Conservation (phyloP, 208 protist genomes). For the Leishmania guyanensis region DNA sequence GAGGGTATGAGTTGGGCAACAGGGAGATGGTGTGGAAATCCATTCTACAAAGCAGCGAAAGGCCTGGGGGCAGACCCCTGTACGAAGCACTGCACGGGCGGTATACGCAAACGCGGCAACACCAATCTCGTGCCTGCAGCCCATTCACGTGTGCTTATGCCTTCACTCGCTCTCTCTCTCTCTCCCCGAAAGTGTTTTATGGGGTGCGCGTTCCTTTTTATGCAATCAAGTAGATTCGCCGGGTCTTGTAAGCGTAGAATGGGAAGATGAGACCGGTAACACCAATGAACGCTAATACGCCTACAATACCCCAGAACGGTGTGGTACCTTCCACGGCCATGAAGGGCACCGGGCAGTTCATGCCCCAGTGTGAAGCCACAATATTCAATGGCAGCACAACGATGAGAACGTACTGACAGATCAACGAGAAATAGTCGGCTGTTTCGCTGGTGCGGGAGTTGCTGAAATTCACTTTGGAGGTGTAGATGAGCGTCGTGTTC, state of each 20-base stretch:
- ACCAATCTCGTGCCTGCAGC: neutral
- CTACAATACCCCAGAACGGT: conserved; percentile 58
- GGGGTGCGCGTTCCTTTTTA: neutral
- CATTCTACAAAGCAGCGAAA: too few relatives aligned
- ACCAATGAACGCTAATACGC: conserved; percentile 28
- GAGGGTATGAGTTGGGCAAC: neutral
- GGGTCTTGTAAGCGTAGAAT: conserved; percentile 43
- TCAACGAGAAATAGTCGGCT: conserved; percentile 55
- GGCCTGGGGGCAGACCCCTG: too few relatives aligned
- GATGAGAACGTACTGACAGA: conserved; percentile 50
- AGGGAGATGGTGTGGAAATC: neutral
- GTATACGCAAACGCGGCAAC: neutral
- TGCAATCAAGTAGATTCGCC: conserved; percentile 40
- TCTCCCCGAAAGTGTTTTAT: neutral
- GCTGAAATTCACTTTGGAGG: conserved; percentile 38
- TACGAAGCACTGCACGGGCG: too few relatives aligned
- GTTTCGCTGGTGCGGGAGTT: conserved; percentile 49
- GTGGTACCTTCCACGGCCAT: conserved; percentile 27
- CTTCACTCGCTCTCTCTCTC: neutral
- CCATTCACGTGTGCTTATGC: neutral
- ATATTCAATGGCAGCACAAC: conserved; percentile 55
- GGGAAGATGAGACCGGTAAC: conserved; percentile 34
- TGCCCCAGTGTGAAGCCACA: conserved; percentile 65
- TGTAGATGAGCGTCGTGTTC: conserved; percentile 75
- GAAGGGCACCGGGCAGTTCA: conserved; percentile 67